Conservation (phyloP, 2,329 filamentous ascomycete genomes). For the Plenodomus biglobosus region DNA sequence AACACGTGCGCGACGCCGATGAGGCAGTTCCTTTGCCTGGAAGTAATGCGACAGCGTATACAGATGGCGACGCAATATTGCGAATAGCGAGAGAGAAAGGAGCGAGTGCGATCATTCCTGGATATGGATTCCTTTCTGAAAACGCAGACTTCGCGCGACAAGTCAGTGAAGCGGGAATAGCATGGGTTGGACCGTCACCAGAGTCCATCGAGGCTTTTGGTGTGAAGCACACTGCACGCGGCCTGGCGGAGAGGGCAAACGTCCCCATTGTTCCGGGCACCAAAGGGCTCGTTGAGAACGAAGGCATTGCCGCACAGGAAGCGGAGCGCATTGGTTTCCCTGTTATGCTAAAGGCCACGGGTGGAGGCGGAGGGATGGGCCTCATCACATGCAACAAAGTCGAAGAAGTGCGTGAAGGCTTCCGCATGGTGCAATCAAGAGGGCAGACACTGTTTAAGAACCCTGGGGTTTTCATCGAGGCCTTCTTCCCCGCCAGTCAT, state of each 20-base stretch:
- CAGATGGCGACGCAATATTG: conserved; percentile 53
- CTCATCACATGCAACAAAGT: conserved; percentile 40
- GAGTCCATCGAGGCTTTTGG: conserved; percentile 59
- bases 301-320: conserved; percentile 7
- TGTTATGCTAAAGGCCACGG: conserved; percentile 62
- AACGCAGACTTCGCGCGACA: conserved; percentile 62
- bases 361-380: conserved; percentile 60
- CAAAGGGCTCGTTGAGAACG: conserved; percentile 50
- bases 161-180: conserved; percentile 57
- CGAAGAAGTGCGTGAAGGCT: conserved; percentile 44
- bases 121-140: conserved; percentile 68
- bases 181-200: conserved; percentile 62
- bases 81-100: conserved; percentile 53
- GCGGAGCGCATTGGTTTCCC: conserved; percentile 58
- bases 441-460: conserved; percentile 35
- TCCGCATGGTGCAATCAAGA: conserved; percentile 55
- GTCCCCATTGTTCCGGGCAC: conserved; percentile 60
- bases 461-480: conserved; percentile 52
- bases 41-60: conserved; percentile 53
- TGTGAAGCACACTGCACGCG: conserved; percentile 60
- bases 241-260: conserved; percentile 54
- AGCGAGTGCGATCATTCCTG: conserved; percentile 63
- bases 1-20: conserved; percentile 58
- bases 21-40: conserved; percentile 55
- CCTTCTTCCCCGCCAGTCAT: conserved; percentile 33